Base-by-base conservation (phyloP, 371 early-diverging fungal genomes). In the Neoconidiobolus thromboides region DNA sequence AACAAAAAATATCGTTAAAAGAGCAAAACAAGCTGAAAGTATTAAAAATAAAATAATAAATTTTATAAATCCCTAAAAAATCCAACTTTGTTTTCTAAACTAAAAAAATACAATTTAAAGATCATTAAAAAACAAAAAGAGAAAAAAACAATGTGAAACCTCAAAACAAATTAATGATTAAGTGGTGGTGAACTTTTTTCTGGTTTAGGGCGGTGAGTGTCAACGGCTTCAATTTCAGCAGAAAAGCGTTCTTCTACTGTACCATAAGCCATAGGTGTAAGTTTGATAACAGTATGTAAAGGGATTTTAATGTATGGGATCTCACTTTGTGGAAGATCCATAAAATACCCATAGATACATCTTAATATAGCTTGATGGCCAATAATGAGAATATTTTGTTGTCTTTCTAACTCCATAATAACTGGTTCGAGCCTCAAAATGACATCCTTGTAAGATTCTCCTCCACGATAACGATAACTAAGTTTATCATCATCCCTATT, bases 351-450 rank as follows among this genome's bases (percentile, higher is more conserved):
- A 68, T 93, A 89, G 55, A 96, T 84, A 65, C 89, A 87, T 43
- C 97, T 82, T 61, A 96, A 70, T 36, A 93, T 92, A 0, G 96
- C 97, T 60, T 91, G 92, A 62, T 92, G 93, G 39, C 86, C 92
- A 66, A 96, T 85, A 60, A 98, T 93, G 61, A 96, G 74, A 60
- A 98, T 93, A 67, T 93, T 91, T 61, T 83, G 83, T 65, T 93
- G 93, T 43, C 95, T 79, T 68, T 98, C 98, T 57, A 98, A 75
- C 65, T 96, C 98, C 91, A 98, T 89, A 61, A 96, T 98, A 43
- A 96, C 86, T 0, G 93, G 93, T 69, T 92, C 93, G 48, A 91
- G 64, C 41, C 91, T 78, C 62, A 85, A 71, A 36, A 92, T 91
- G 5, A 91, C 78, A 67, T 91, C 93, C 12, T 81, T 76, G 66